Percentiles rank a stretch among this genome's conserved stretches.
These are phyloP conservation scores for Boletus hoseneyae DNA, from an alignment of 1,284 basidiomycete genomes.

Conservation along the genomic window DNA sequence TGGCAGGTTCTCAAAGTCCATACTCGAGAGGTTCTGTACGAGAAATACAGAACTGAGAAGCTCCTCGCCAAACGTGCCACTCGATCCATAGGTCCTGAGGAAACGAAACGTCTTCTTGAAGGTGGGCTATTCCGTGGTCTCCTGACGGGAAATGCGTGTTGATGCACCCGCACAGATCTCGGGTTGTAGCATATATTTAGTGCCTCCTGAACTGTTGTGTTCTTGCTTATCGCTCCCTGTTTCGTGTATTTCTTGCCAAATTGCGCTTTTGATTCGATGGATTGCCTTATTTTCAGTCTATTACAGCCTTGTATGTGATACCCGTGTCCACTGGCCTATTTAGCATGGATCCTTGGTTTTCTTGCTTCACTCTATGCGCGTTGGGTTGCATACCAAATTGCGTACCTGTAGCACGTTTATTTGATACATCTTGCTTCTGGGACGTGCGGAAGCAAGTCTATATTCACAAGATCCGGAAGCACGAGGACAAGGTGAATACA, in stretches of 20 bases:
- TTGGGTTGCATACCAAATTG: constrained; percentile 24
- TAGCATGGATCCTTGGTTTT: constrained; percentile 21
- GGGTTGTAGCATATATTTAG: constrained; percentile 35
- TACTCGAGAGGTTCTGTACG: constrained; percentile 80
- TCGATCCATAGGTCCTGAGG: constrained; percentile 67
- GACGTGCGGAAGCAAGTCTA: constrained; percentile 6
- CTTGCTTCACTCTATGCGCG: constrained; percentile 18
- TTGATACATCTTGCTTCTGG: constrained; percentile 22
- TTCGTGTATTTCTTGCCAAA: constrained; percentile 10
- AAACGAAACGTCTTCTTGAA: constrained; percentile 65
- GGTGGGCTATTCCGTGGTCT: constrained; percentile 42
- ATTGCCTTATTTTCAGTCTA: constrained; percentile 1
- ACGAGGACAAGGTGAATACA: constrained; percentile 1
- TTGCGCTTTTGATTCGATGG: constrained; percentile 5
- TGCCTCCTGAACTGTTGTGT: constrained; percentile 10
- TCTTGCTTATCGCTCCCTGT: constrained; percentile 26
- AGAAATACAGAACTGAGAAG: constrained; percentile 81
- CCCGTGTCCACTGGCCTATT: constrained; percentile 10
- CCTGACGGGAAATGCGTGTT: constrained; percentile 24
- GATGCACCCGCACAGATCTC: constrained; percentile 35
- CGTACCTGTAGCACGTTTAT: constrained; percentile 25
- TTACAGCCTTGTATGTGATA: constrained; percentile 18
- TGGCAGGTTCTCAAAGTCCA: constrained; percentile 68
- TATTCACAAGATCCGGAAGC: constrained; percentile 5
- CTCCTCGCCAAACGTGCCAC: constrained; percentile 78